Percentiles rank a stretch among this genome's conserved stretches.
These are phyloP conservation scores for Pisolithus orientalis DNA, from an alignment of 768 basidiomycete genomes.

Conservation along the genomic window DNA sequence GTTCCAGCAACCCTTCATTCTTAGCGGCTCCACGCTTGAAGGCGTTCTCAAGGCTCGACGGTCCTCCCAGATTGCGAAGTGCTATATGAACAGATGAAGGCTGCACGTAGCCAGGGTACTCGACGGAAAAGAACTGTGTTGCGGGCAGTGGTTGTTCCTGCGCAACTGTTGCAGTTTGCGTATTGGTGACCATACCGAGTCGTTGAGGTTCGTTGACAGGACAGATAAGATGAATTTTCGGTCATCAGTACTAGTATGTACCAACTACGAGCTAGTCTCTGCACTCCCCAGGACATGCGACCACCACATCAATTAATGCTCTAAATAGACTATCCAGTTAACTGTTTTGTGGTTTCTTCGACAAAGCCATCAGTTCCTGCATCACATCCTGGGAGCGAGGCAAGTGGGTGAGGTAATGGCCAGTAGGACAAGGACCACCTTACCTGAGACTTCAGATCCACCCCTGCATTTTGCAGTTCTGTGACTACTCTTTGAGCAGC, in stretches of 20 bases:
- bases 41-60: conserved; percentile 61
- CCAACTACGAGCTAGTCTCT: no score
- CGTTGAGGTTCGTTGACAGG: not conserved
- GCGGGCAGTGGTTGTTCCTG: conserved; percentile 44
- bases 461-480: conserved; percentile 51
- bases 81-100: conserved; percentile 55
- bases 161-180: conserved; percentile 22
- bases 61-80: conserved; percentile 63
- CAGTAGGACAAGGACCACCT: conserved; percentile 8
- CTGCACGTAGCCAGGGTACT: conserved; percentile 85
- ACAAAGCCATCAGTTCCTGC: conserved; percentile 21
- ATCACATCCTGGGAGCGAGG: conserved; percentile 37
- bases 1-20: conserved; percentile 63
- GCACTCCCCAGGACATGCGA: not conserved
- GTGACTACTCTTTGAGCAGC: conserved; percentile 40
- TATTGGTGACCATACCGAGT: conserved; percentile 1
- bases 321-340: conserved; percentile 2
- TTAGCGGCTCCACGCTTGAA: conserved; percentile 68
- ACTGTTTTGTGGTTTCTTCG: conserved; percentile 21
- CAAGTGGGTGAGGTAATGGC: not conserved
- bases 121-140: conserved; percentile 68
- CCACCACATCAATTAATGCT: not conserved
- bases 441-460: conserved; percentile 54
- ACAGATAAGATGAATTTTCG: not conserved
- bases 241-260: no score